phyloP scores from a whole-genome alignment of 495 filamentous ascomycete species.

The Hypoxylon trugodes region DNA sequence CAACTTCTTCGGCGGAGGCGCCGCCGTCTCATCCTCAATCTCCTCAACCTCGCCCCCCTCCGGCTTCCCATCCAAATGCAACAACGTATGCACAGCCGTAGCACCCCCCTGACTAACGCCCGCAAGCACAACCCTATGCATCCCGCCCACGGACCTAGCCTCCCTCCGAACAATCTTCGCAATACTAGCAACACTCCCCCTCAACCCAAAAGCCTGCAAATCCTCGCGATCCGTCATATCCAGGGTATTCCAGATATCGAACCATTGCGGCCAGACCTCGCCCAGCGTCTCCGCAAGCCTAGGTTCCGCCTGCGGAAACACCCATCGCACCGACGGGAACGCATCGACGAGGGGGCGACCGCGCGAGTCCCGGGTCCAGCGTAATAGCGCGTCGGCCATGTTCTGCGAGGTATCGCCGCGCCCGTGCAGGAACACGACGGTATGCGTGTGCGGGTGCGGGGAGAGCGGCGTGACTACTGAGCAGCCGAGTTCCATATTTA shows the following conservation, averaged over 20 bases:
- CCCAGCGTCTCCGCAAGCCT: slow-evolving; percentile 51
- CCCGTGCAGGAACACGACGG: slow-evolving; percentile 64
- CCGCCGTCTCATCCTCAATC: background rate
- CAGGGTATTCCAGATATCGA: slow-evolving; percentile 49
- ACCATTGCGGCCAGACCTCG: slow-evolving; percentile 50
- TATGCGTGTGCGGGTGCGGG: slow-evolving; percentile 57
- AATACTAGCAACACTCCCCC: slow-evolving; percentile 39
- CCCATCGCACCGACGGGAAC: slow-evolving; percentile 44
- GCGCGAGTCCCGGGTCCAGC: slow-evolving; percentile 33
- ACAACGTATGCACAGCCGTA: slow-evolving; percentile 53
- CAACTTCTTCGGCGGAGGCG: slow-evolving; percentile 26
- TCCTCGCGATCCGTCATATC: slow-evolving; percentile 49
- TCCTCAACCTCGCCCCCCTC: slow-evolving; percentile 1
- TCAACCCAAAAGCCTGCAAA: slow-evolving; percentile 44
- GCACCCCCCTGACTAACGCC: slow-evolving; percentile 54
- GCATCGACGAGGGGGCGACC: slow-evolving; percentile 39
- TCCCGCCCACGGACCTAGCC: slow-evolving; percentile 40
- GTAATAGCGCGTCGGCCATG: slow-evolving; percentile 59
- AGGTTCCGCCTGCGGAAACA: slow-evolving; percentile 58
- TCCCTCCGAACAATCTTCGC: slow-evolving; percentile 37
- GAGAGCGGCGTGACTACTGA: slow-evolving; percentile 27
- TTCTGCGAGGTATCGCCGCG: slow-evolving; percentile 60
- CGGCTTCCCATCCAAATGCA: slow-evolving; percentile 42
- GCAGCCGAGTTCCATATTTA: slow-evolving; percentile 31
- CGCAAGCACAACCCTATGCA: slow-evolving; percentile 44